These are phyloP conservation scores for Ricinus communis DNA, from an alignment of 345 rosid species.

Conservation along the genomic window DNA sequence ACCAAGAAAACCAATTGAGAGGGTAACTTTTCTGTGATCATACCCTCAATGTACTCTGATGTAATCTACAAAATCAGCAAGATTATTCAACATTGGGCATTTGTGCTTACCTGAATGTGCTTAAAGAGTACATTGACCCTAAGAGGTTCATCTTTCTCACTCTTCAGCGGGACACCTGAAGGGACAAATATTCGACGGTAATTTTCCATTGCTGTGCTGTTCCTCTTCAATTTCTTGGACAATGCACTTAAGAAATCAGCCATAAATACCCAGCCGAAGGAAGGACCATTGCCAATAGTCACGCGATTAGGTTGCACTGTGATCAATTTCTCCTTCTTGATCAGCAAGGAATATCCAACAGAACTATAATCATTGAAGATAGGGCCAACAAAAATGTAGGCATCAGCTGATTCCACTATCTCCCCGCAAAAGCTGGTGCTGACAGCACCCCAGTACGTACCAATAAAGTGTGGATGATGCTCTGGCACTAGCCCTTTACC, in stretches of 20 bases:
- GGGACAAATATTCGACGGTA: constrained; percentile 61
- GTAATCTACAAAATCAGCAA: background rate
- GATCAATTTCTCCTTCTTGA: constrained; percentile 60
- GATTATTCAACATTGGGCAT: background rate
- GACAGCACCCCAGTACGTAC: constrained; percentile 82
- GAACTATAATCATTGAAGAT: constrained; percentile 76
- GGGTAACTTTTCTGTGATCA: background rate
- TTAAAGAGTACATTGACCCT: constrained; percentile 65
- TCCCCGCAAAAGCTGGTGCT: constrained; percentile 63
- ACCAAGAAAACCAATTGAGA: background rate
- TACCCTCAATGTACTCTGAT: background rate
- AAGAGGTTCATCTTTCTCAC: constrained; percentile 54
- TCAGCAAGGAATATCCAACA: constrained; percentile 68
- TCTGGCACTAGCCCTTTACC: constrained; percentile 65
- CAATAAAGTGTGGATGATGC: constrained; percentile 63
- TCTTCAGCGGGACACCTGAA: constrained; percentile 50
- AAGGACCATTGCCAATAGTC: constrained; percentile 65
- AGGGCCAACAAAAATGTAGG: constrained; percentile 71
- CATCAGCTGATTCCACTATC: constrained; percentile 78
- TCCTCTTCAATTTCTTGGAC: constrained; percentile 61
- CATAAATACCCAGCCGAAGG: constrained; percentile 79
- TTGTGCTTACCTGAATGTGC: constrained; percentile 63
- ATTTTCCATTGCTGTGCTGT: constrained; percentile 61
- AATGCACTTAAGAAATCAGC: constrained; percentile 58
- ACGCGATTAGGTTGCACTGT: constrained; percentile 66